A percentile compares a stretch with the other conserved stretches of the same genome.
Evolutionary conservation across 495 filamentous ascomycete species (phyloP).

Genomic region (Xylaria intraflava): DNA sequence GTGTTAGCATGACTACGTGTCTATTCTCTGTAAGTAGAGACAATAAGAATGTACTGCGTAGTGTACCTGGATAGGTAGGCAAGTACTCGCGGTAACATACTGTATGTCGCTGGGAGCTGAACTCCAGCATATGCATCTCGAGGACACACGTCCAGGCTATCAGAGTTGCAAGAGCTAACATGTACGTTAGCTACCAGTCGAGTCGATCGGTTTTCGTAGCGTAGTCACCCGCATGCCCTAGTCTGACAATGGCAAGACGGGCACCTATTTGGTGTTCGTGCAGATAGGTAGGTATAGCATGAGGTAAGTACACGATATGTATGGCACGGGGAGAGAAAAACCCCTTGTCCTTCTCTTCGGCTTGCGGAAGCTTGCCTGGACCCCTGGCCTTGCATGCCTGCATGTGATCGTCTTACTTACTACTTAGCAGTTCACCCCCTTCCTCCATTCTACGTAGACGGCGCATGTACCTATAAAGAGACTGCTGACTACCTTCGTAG

Average conservation of each 20-base stretch:
- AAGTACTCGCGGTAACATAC: too few relatives aligned
- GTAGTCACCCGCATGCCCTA: not conserved
- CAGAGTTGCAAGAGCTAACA: too few relatives aligned
- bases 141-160: too few relatives aligned
- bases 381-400: not conserved
- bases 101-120: too few relatives aligned
- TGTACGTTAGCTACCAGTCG: too few relatives aligned
- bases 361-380: slow-evolving; percentile 12
- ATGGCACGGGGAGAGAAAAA: not conserved
- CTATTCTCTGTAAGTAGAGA: too few relatives aligned
- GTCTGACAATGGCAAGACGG: not conserved
- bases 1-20: too few relatives aligned
- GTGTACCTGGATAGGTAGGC: too few relatives aligned
- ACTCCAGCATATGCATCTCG: too few relatives aligned
- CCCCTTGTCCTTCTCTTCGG: slow-evolving; percentile 4
- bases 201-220: not conserved
- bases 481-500: too few relatives aligned
- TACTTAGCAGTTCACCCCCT: not conserved
- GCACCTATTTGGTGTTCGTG: not conserved
- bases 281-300: not conserved
- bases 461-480: not conserved
- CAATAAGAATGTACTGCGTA: too few relatives aligned
- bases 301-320: not conserved
- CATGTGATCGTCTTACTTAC: slow-evolving; percentile 11
- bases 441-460: too few relatives aligned